Evolutionary conservation across 305 asterid genomes (phyloP).

Genomic region (Solanum chacoense): DNA sequence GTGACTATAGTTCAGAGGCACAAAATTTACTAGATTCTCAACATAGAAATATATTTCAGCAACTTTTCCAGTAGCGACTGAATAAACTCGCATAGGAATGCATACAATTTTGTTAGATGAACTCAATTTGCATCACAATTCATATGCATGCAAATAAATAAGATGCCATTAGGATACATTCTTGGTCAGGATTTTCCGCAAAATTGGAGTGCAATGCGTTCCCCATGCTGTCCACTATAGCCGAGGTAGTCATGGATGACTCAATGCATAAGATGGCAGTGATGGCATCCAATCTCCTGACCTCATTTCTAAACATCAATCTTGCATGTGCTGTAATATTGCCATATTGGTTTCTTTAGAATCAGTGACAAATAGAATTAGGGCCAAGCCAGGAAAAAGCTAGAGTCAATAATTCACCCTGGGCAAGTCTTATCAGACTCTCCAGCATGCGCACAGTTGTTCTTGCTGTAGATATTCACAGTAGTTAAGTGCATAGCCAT

Average conservation of each 20-base stretch:
- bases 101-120: background rate
- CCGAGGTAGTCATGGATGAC: slow-evolving; percentile 95
- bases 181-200: slow-evolving; percentile 85
- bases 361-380: slow-evolving; percentile 3
- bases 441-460: slow-evolving; percentile 97
- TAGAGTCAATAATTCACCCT: slow-evolving; percentile 38
- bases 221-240: slow-evolving; percentile 86
- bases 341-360: background rate
- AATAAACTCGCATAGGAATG: background rate
- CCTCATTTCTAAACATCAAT: slow-evolving; percentile 91
- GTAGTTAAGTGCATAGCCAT: slow-evolving; percentile 8
- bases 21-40: background rate
- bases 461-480: slow-evolving; percentile 52
- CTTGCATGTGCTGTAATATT: slow-evolving; percentile 80
- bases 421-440: slow-evolving; percentile 97
- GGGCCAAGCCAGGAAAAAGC: background rate
- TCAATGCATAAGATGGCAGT: slow-evolving; percentile 93
- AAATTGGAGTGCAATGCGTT: slow-evolving; percentile 92
- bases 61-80: background rate
- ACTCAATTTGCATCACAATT: background rate
- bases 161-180: slow-evolving; percentile 64
- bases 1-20: background rate
- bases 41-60: background rate
- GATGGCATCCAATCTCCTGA: slow-evolving; percentile 74
- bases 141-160: slow-evolving; percentile 2